Conservation (phyloP, 192 early-diverging fungal genomes). For the Phlyctochytrium bullatum region DNA sequence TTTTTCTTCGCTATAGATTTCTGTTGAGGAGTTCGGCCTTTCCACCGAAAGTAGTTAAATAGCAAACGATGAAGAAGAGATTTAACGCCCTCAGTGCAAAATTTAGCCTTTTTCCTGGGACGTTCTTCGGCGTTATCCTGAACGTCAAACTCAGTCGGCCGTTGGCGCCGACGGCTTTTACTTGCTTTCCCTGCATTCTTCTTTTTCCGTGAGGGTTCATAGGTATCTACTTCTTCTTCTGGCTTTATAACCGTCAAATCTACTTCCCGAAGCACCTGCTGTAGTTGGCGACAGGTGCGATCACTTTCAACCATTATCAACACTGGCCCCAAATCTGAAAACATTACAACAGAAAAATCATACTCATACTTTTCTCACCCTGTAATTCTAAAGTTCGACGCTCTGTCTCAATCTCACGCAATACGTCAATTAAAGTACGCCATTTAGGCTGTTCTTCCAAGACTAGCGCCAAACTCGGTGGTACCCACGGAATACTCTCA, state of each 20-base stretch:
- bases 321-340: conserved; percentile 41
- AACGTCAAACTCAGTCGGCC: too few species aligned
- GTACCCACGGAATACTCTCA: background rate
- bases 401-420: conserved; percentile 81
- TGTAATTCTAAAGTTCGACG: conserved; percentile 16
- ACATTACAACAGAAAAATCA: conserved; percentile 2
- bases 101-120: background rate
- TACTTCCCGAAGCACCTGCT: conserved; percentile 37
- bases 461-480: conserved; percentile 28
- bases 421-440: conserved; percentile 62
- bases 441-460: conserved; percentile 95
- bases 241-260: conserved; percentile 35
- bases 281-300: conserved; percentile 62
- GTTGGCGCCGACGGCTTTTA: too few species aligned
- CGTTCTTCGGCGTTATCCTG: too few species aligned
- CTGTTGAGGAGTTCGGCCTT: conserved; percentile 36
- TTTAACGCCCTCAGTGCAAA: conserved; percentile 22
- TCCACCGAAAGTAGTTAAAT: conserved; percentile 75
- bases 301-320: conserved; percentile 73
- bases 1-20: too few species aligned
- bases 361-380: background rate
- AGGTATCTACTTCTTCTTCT: conserved; percentile 19
- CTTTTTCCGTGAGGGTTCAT: too few species aligned
- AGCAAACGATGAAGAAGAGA: conserved; percentile 45
- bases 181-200: too few species aligned